Percentiles rank a stretch among this genome's conserved stretches.
These are phyloP conservation scores for Isatis tinctoria DNA, from an alignment of 345 rosid genomes.

Conservation along the genomic window DNA sequence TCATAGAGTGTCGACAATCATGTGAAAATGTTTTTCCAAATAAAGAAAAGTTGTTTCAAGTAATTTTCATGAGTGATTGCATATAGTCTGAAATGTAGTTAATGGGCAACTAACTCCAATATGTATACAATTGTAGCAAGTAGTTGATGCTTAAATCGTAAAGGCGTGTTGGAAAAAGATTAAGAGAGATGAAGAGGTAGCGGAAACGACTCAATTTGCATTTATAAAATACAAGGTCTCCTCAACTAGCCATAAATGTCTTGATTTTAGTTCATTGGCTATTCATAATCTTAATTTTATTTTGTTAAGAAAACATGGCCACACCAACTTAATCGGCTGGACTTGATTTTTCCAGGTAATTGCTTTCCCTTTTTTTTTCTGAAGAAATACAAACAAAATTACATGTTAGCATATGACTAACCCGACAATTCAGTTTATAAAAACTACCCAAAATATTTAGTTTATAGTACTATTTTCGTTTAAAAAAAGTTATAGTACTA, in stretches of 20 bases:
- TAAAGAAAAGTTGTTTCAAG: slow-evolving; percentile 1
- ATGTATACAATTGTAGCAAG: neutral
- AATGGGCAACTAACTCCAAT: neutral
- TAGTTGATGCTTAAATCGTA: neutral
- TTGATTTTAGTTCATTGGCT: neutral
- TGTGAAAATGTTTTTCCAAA: slow-evolving; percentile 8
- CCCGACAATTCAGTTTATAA: neutral
- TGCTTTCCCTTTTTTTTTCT: too few species aligned
- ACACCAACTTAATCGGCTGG: neutral
- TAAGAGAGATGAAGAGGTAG: neutral
- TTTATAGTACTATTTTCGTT: too few species aligned
- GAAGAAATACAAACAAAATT: neutral
- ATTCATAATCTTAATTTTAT: neutral
- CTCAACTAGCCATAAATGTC: neutral
- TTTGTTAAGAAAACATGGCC: neutral
- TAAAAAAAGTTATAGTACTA: too few species aligned
- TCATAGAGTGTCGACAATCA: neutral
- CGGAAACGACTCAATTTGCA: neutral
- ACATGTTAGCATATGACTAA: neutral
- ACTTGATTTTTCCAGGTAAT: too few species aligned
- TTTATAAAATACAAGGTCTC: neutral
- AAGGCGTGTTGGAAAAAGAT: neutral
- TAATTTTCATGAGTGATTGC: slow-evolving; percentile 2
- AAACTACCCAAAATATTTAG: neutral
- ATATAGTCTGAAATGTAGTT: slow-evolving; percentile 1